Base-by-base conservation (phyloP, 345 rosid species). In the Dipteronia sinensis region DNA sequence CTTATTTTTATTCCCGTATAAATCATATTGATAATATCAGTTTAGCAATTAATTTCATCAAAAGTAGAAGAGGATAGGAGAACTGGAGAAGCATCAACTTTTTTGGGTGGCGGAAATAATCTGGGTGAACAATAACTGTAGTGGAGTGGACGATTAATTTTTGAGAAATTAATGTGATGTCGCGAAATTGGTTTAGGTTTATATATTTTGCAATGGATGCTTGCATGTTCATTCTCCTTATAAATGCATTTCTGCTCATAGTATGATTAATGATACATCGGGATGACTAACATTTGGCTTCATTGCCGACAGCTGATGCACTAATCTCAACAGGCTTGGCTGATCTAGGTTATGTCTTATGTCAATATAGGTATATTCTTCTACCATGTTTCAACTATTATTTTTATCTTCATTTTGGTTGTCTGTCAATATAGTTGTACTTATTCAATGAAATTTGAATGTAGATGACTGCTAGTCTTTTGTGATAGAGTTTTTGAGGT, bases 381-480 rank as follows among this genome's bases (percentile, higher is more conserved):
- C 71, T 72, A 58, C 44, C 40, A 12, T 19, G 29, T 56, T 70
- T 76, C 71, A 46, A 67, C 47, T 31, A 20, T 67, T 72, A n/a
- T 23, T 53, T 2, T 79, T 11, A 20, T 51, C 84, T 67, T 38
- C 12, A 58, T 65, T 74, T 53, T 62, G 17, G 17, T 75, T 81
- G 38, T 66, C 72, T 27, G 29, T 27, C 29, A 27, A 27, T 27
- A 27, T 27, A 27, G 29, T 27, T 69, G 59, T 25, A 67, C 85
- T 83, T 68, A 83, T 76, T 63, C 47, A 23, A 34, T 76, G 78
- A n/a, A 78, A 10, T 23, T 81, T 80, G 75, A 77, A 56, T 82
- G 82, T 89, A 94, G 99, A 96, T 90, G 99, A 94, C 84, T 96
- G 99, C 85, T 96, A 98, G 99, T 92, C 97, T 78, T n/a, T n/a